Evolutionary conservation across 805 yeast species (phyloP).

Genomic region (Zygoascus bituminiphila): DNA sequence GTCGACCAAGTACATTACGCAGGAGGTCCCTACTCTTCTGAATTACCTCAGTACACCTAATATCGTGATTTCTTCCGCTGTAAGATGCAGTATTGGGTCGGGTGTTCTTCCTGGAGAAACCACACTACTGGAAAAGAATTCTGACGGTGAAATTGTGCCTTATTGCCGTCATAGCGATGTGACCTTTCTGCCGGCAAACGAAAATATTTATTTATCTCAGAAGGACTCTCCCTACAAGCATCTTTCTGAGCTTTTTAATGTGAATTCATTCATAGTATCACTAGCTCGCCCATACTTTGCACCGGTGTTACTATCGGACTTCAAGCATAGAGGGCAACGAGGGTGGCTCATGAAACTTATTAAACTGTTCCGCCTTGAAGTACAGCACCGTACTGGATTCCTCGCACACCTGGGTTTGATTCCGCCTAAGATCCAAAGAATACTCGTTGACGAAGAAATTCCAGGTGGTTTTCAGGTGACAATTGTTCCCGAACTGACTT

Average conservation of each 20-base stretch:
- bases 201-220: constrained; percentile 32
- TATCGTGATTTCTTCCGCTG: constrained; percentile 82
- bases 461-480: constrained; percentile 81
- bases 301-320: constrained; percentile 75
- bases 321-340: constrained; percentile 50
- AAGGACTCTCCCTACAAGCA: constrained; percentile 72
- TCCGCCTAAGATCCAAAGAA: constrained; percentile 58
- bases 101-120: constrained; percentile 55
- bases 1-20: neutral
- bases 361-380: constrained; percentile 61
- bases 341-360: constrained; percentile 36
- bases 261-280: constrained; percentile 85
- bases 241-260: constrained; percentile 86
- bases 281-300: constrained; percentile 91
- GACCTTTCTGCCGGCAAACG: constrained; percentile 34
- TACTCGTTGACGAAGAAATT: constrained; percentile 81
- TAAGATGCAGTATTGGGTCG: constrained; percentile 63
- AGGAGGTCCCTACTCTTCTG: constrained; percentile 34
- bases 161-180: constrained; percentile 23
- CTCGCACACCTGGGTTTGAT: constrained; percentile 71
- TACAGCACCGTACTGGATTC: constrained; percentile 76
- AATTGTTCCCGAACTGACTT: constrained; percentile 77
- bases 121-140: constrained; percentile 48
- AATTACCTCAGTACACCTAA: constrained; percentile 93
- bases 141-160: constrained; percentile 36